Percentiles rank a stretch among this genome's conserved stretches.
Conservation (phyloP, 495 filamentous ascomycete species). For the Trichocladium antarcticum region DNA sequence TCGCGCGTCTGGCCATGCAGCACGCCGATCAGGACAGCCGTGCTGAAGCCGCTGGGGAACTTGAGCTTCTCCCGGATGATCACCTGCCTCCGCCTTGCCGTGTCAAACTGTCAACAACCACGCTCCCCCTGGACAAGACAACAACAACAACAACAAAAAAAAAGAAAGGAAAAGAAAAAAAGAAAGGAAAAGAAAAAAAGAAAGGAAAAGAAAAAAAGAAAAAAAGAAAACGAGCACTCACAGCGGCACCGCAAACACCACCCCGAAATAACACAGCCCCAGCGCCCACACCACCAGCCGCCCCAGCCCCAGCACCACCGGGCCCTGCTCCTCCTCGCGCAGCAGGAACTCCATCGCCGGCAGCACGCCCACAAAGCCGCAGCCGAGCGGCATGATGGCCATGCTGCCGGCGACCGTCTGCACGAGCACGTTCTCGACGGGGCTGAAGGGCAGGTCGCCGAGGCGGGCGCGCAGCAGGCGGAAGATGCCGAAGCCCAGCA, state of each 20-base stretch:
- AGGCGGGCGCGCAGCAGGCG: constrained; percentile 55
- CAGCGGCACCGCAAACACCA: constrained; percentile 85
- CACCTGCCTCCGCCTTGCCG: constrained; percentile 46
- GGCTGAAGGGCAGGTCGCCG: constrained; percentile 69
- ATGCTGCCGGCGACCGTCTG: constrained; percentile 93
- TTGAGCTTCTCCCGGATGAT: constrained; percentile 84
- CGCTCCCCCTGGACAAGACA: no score
- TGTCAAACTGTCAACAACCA: background rate
- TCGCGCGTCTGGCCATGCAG: constrained; percentile 52
- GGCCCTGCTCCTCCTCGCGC: constrained; percentile 61
- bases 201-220: background rate
- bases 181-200: constrained; percentile 21
- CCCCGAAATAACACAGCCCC: constrained; percentile 88
- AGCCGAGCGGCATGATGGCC: constrained; percentile 93
- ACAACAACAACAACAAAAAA: background rate
- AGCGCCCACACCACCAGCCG: constrained; percentile 81
- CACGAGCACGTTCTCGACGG: constrained; percentile 94
- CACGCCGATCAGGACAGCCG: constrained; percentile 82
- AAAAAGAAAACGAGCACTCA: background rate
- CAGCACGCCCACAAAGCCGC: constrained; percentile 79
- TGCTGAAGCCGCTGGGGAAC: constrained; percentile 92
- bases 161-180: background rate
- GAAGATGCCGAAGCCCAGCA: constrained; percentile 97
- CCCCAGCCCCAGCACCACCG: constrained; percentile 56
- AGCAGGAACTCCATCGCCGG: constrained; percentile 85